These are phyloP conservation scores for Physaria fendleri DNA, from an alignment of 345 rosid species.

Conservation along the genomic window DNA sequence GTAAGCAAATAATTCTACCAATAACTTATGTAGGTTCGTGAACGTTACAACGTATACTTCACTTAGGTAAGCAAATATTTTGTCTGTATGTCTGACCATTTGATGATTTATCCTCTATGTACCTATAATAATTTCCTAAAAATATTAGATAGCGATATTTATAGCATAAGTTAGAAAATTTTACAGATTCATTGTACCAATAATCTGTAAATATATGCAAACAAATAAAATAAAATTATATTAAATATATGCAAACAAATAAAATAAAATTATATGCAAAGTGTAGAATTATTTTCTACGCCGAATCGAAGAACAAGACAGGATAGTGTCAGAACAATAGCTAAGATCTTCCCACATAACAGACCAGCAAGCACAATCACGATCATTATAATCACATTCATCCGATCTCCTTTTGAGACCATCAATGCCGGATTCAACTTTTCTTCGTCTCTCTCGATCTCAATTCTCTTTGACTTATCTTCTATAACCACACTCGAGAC, in stretches of 20 bases:
- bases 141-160: too few relatives aligned
- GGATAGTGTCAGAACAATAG: conserved; percentile 42
- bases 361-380: conserved; percentile 53
- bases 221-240: too few relatives aligned
- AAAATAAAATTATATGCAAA: conserved; percentile 7
- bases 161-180: too few relatives aligned
- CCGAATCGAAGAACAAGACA: conserved; percentile 29
- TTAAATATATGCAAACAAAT: background rate
- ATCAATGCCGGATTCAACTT: background rate
- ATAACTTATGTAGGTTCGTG: too few relatives aligned
- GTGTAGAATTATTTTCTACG: background rate
- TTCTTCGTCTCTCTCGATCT: background rate
- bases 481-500: conserved; percentile 21
- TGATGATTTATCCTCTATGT: too few relatives aligned
- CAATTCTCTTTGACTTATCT: background rate
- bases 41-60: too few relatives aligned
- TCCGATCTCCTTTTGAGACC: conserved; percentile 23
- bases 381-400: conserved; percentile 27
- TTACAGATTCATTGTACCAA: background rate
- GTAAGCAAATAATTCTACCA: too few relatives aligned
- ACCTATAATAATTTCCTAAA: too few relatives aligned
- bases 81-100: too few relatives aligned
- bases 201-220: background rate
- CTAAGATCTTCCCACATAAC: conserved; percentile 47
- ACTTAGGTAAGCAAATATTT: too few relatives aligned